These are phyloP conservation scores for Eutrema heterophyllum DNA, from an alignment of 345 rosid species.

Conservation along the genomic window DNA sequence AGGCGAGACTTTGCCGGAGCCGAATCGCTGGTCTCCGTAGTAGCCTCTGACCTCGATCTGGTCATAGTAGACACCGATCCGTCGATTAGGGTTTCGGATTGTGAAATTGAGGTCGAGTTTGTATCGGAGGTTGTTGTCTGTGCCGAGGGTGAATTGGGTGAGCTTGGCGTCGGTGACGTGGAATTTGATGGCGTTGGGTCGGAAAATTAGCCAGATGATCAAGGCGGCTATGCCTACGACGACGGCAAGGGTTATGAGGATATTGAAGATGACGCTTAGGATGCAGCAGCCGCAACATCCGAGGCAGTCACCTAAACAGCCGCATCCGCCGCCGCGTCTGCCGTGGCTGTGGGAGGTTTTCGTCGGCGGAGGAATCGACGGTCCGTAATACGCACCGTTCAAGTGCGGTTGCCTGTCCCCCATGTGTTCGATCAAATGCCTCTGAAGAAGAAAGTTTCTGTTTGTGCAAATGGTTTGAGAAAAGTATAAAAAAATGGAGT, in stretches of 20 bases:
- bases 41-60: slow-evolving; percentile 42
- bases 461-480: not conserved
- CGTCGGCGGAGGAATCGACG: slow-evolving; percentile 53
- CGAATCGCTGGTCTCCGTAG: slow-evolving; percentile 42
- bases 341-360: slow-evolving; percentile 43
- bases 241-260: slow-evolving; percentile 37
- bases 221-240: slow-evolving; percentile 41
- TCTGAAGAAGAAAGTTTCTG: not conserved
- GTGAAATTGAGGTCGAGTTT: slow-evolving; percentile 49
- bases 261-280: slow-evolving; percentile 44
- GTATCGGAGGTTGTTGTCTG: slow-evolving; percentile 35
- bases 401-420: slow-evolving; percentile 46
- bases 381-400: slow-evolving; percentile 73
- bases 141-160: slow-evolving; percentile 37
- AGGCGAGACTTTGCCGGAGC: slow-evolving; percentile 3
- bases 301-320: slow-evolving; percentile 30
- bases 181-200: slow-evolving; percentile 52
- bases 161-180: slow-evolving; percentile 49
- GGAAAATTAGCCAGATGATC: slow-evolving; percentile 58
- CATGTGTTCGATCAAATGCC: slow-evolving; percentile 32
- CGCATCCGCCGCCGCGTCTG: slow-evolving; percentile 22
- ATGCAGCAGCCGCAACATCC: slow-evolving; percentile 57
- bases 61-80: slow-evolving; percentile 50
- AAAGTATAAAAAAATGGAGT: not conserved
- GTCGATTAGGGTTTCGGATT: slow-evolving; percentile 56